These are phyloP conservation scores for Claviceps lovelessii DNA, from an alignment of 2,329 filamentous ascomycete species.

Conservation along the genomic window DNA sequence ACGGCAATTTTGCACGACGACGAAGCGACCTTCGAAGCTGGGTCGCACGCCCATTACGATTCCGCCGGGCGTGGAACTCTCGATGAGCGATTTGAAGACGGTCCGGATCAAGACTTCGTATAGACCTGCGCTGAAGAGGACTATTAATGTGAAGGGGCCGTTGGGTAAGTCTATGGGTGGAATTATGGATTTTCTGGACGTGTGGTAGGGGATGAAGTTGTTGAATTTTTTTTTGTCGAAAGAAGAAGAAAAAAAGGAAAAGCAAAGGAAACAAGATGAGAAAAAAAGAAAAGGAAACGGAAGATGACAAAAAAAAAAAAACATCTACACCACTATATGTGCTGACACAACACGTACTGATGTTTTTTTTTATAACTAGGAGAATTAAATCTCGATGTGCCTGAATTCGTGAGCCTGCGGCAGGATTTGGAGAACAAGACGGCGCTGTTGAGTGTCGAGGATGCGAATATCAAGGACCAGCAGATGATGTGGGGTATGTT, in stretches of 20 bases:
- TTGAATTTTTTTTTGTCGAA: not conserved
- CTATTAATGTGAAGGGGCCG: slow-evolving; percentile 65
- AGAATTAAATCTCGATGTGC: slow-evolving; percentile 63
- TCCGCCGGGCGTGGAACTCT: slow-evolving; percentile 69
- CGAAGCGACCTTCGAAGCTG: slow-evolving; percentile 61
- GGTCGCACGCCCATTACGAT: slow-evolving; percentile 68
- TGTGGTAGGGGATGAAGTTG: not conserved
- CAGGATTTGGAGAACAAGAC: slow-evolving; percentile 50
- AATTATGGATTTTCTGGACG: too few relatives aligned
- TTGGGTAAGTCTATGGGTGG: slow-evolving; percentile 40
- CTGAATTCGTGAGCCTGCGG: slow-evolving; percentile 59
- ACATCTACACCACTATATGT: too few relatives aligned
- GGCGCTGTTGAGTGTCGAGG: slow-evolving; percentile 53
- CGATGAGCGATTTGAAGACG: slow-evolving; percentile 46
- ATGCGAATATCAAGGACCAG: slow-evolving; percentile 57
- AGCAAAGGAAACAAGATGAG: not conserved
- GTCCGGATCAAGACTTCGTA: slow-evolving; percentile 44
- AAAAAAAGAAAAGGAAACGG: not conserved
- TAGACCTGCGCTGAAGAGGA: slow-evolving; percentile 47
- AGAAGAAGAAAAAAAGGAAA: not conserved
- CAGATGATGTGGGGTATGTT: slow-evolving; percentile 85
- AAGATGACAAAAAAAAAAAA: too few relatives aligned
- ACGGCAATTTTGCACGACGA: slow-evolving; percentile 54
- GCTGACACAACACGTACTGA: too few relatives aligned
- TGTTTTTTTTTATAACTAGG: slow-evolving; percentile 28